These are phyloP conservation scores for Diutina catenulata DNA, from an alignment of 1,139 yeast genomes.

Conservation along the genomic window DNA sequence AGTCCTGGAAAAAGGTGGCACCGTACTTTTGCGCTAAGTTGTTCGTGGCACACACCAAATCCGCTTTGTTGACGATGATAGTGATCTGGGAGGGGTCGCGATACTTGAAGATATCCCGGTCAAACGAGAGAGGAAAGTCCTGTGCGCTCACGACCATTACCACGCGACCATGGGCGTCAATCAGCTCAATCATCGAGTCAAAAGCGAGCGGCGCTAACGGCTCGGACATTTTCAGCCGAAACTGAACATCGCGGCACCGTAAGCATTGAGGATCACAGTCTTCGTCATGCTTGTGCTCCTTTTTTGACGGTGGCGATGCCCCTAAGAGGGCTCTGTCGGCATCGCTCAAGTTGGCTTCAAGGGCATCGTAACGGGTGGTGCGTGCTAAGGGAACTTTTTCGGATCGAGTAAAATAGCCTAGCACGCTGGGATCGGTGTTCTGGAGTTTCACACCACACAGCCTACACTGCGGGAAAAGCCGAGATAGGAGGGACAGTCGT, in stretches of 20 bases:
- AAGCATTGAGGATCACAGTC: constrained; percentile 22
- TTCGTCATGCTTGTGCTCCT: neutral
- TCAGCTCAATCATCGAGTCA: constrained; percentile 21
- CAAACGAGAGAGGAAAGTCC: constrained; percentile 60
- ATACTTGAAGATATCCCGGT: constrained; percentile 23
- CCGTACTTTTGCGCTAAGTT: constrained; percentile 25
- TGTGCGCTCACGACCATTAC: constrained; percentile 52
- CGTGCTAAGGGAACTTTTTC: neutral
- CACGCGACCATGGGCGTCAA: constrained; percentile 38
- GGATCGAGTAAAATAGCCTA: neutral
- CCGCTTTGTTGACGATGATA: constrained; percentile 49
- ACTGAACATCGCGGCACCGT: constrained; percentile 43
- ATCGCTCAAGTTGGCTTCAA: neutral
- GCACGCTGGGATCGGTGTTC: neutral
- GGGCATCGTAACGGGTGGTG: neutral
- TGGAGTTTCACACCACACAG: constrained; percentile 5
- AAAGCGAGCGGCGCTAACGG: constrained; percentile 27
- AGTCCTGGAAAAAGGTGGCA: constrained; percentile 31
- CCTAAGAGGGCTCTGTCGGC: neutral
- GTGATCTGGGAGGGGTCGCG: constrained; percentile 25
- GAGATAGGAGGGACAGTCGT: constrained; percentile 3
- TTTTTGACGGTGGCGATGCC: neutral
- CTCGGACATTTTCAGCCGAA: constrained; percentile 25
- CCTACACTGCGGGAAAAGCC: constrained; percentile 4
- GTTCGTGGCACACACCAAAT: constrained; percentile 31